Base-by-base conservation (phyloP, 1,284 basidiomycete species). In the Abortiporus biennis region DNA sequence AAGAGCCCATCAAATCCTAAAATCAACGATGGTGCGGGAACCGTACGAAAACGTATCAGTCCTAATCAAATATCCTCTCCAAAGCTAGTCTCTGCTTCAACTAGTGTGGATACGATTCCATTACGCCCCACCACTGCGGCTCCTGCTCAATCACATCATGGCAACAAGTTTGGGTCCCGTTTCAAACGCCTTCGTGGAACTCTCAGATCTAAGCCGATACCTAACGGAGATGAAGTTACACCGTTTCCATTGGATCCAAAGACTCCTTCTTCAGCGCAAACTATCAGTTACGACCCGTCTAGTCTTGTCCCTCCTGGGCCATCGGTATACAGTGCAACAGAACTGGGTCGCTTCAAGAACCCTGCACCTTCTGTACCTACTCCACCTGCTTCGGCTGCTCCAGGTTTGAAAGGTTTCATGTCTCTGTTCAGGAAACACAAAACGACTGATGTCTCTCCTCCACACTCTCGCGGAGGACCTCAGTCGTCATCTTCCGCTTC, bases 321-420 rank as follows among this genome's bases (percentile, higher is more conserved):
- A 36, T 54, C 63, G 9, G 43, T 52, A 4, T 57, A 64, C 2
- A 78, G 72, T 51, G 69, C 75, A 8, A 71, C 67, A 3, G 80
- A 85, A 38, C 52, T 65, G 24, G 60, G 62, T 16, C 69, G 72
- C 47, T 68, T 72, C 46, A 80, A 77, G 52, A 65, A 71, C 2
- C 59, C 74, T 17, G 54, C 72, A 9, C 48, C 51, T 4, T 48
- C 51, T 15, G 23, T 56, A 17, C 61, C 73, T 4, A 76, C 72
- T 45, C 80, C 82, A 16, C 80, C 82, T 48, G 76, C 81, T 3
- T 80, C 83, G 16, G 75, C 83, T 19, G 71, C 78, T 11, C 85
- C 85, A 25, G 80, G 84, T 32, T 54, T 88, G 19, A 85, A 79
- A 58, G 79, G 84, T 8, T 82, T 90, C 59, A 87, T 90, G 75